These are phyloP conservation scores for Clonostachys solani DNA, from an alignment of 2,329 filamentous ascomycete species.

Conservation along the genomic window DNA sequence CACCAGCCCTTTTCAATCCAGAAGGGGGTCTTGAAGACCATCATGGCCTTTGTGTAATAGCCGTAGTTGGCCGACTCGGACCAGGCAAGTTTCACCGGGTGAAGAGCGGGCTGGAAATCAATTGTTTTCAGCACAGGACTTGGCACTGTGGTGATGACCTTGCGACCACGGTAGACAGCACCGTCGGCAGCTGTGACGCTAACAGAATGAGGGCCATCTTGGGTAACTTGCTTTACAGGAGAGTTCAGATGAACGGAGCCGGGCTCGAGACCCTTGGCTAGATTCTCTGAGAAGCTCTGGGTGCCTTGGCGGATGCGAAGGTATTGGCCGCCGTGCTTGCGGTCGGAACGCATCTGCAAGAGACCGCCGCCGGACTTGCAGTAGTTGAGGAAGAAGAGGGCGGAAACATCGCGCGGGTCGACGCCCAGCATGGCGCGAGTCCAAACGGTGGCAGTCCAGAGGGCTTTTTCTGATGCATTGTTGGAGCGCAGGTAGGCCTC, in stretches of 20 bases:
- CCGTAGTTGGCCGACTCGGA: slow-evolving; percentile 30
- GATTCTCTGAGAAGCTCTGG: slow-evolving; percentile 28
- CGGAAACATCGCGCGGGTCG: slow-evolving; percentile 42
- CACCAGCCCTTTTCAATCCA: slow-evolving; percentile 31
- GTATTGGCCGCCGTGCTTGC: slow-evolving; percentile 46
- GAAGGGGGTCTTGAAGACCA: slow-evolving; percentile 31
- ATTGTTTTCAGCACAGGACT: slow-evolving; percentile 39
- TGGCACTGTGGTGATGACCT: slow-evolving; percentile 44
- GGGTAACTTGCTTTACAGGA: slow-evolving; percentile 21
- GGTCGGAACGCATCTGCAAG: slow-evolving; percentile 46
- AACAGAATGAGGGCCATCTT: slow-evolving; percentile 10
- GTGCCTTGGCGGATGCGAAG: slow-evolving; percentile 43
- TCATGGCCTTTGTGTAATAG: slow-evolving; percentile 47
- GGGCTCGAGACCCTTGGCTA: slow-evolving; percentile 25
- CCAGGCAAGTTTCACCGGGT: slow-evolving; percentile 25
- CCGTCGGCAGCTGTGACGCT: slow-evolving; percentile 13
- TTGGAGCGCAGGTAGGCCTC: slow-evolving; percentile 17
- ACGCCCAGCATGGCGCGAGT: slow-evolving; percentile 44
- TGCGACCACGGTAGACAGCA: slow-evolving; percentile 25
- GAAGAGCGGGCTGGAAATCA: slow-evolving; percentile 40
- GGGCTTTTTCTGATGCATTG: slow-evolving; percentile 12
- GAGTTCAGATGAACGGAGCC: slow-evolving; percentile 17
- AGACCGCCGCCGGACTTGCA: slow-evolving; percentile 47
- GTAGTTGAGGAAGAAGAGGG: slow-evolving; percentile 51
- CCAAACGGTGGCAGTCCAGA: slow-evolving; percentile 35